Conservation (phyloP, 495 filamentous ascomycete species). For the Hyphodiscus hymeniophilus region DNA sequence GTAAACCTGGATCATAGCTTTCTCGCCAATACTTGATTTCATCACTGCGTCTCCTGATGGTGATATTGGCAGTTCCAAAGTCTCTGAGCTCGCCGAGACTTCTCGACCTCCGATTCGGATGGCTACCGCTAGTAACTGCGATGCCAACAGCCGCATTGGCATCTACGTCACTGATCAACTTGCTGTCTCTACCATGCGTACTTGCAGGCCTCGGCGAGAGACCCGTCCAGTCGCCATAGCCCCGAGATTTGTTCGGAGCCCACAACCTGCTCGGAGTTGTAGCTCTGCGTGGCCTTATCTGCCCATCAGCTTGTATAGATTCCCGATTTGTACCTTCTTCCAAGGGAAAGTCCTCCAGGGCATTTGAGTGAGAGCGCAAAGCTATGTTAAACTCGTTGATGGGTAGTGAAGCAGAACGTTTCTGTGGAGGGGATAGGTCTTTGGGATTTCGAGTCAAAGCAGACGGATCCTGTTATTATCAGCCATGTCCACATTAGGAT, state of each 20-base stretch:
- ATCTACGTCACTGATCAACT: constrained; percentile 8
- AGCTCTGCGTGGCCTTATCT: constrained; percentile 23
- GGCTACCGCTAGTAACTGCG: constrained; percentile 38
- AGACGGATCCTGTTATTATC: constrained; percentile 33
- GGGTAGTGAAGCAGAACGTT: constrained; percentile 43
- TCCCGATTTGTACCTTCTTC: constrained; percentile 31
- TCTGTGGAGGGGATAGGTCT: constrained; percentile 20
- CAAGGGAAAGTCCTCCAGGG: constrained; percentile 26
- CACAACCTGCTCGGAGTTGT: constrained; percentile 25
- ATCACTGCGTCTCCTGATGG: constrained; percentile 40
- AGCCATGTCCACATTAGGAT: constrained; percentile 6
- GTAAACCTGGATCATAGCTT: constrained; percentile 37
- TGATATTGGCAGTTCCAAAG: constrained; percentile 19
- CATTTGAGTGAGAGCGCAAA: constrained; percentile 43
- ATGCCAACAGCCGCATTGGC: constrained; percentile 33
- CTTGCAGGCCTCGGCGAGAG: constrained; percentile 47
- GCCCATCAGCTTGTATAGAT: constrained; percentile 35
- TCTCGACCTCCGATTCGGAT: constrained; percentile 42
- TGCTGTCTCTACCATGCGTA: constrained; percentile 37
- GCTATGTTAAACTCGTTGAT: constrained; percentile 45
- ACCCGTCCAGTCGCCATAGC: constrained; percentile 31
- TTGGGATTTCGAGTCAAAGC: constrained; percentile 25
- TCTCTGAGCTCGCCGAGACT: constrained; percentile 44
- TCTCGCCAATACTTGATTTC: constrained; percentile 51
- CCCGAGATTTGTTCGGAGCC: constrained; percentile 22